A percentile compares a stretch with the other conserved stretches of the same genome.
These are phyloP conservation scores for Tylopilus felleus DNA, from an alignment of 768 basidiomycete species.

Conservation along the genomic window DNA sequence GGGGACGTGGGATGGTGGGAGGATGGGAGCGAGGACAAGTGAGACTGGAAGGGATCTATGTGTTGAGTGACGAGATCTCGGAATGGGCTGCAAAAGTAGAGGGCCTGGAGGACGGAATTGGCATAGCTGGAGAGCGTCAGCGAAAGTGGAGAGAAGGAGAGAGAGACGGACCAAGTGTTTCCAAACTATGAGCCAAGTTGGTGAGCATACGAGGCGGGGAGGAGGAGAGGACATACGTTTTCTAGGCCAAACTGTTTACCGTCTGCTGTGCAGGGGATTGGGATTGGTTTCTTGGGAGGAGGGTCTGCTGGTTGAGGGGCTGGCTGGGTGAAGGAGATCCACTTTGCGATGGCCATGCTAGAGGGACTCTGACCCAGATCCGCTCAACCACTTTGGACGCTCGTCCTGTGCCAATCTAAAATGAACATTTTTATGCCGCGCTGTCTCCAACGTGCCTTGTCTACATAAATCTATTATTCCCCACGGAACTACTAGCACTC, in stretches of 20 bases:
- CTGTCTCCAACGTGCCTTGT: neutral
- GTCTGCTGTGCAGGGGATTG: slow-evolving; percentile 54
- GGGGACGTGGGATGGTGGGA: slow-evolving; percentile 28
- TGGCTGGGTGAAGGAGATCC: slow-evolving; percentile 35
- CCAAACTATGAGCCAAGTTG: slow-evolving; percentile 64
- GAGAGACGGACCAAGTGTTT: slow-evolving; percentile 77
- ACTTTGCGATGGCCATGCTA: slow-evolving; percentile 38
- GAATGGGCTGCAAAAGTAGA: slow-evolving; percentile 95
- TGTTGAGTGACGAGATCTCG: slow-evolving; percentile 82
- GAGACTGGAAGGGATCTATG: slow-evolving; percentile 45
- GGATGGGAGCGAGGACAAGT: slow-evolving; percentile 24
- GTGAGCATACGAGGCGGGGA: slow-evolving; percentile 5
- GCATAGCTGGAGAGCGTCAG: slow-evolving; percentile 65
- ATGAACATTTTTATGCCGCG: neutral
- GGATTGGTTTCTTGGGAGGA: slow-evolving; percentile 29
- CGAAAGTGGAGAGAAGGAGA: neutral
- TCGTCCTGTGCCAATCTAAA: too few species aligned
- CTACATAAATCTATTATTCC: neutral
- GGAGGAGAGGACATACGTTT: slow-evolving; percentile 64
- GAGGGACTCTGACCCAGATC: slow-evolving; percentile 2
- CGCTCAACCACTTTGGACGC: neutral
- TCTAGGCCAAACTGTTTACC: slow-evolving; percentile 94
- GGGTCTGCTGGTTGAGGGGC: slow-evolving; percentile 20
- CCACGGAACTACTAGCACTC: neutral
- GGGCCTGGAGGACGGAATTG: slow-evolving; percentile 96